Evolutionary conservation across 2,329 filamentous ascomycete genomes (phyloP), one percentile per base, ranked within the genome.

Genomic region (Conoideocrella luteorostrata): DNA sequence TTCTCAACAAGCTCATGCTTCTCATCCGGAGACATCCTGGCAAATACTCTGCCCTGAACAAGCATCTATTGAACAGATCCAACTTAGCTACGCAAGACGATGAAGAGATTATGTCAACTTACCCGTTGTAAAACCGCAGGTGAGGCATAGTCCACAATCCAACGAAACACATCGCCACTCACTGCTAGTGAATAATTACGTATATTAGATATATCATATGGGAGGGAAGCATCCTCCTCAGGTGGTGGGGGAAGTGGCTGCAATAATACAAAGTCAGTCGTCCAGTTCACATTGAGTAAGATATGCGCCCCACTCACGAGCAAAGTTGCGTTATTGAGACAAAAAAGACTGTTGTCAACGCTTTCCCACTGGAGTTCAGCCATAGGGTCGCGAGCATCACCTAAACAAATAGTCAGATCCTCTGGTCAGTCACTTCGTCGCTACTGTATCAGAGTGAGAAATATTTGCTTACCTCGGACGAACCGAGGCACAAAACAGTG

Each of bases 1-100:
- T 96, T 98, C 63, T 97, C 93, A 3, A 98, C 89, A 2, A 98
- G 72, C 63, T 98, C 94, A 59, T 96, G 90, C 63, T 98, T 98
- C 64, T 98, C 93, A 60, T 98, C 94, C 0, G 93, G 94, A 2
- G 91, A 97, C 93, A 98, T 98, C 54, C 93, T 85, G 4, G 93
- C 94, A 64, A 95, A 98, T 2, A 98, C 88, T 63, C 93, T 91
- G 21, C 91, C 90, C 43, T 78, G 79, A 28, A 95, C 84, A 43
- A 98, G 86, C 82, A 97, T 91, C 73, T 93, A 62, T 11, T 6
- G 13, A 38, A 22, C 7, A 39, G 1, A 10, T 18, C n/a, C 22
- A 20, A 13, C 26, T 46, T 22, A 22, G 20, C 18, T 41, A 29
- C 9, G 15, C 4, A 17, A 18, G 11, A 24, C 12, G 13, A 22